Conservation (phyloP, 306 rosid genomes). For the Dryas octopetala region DNA sequence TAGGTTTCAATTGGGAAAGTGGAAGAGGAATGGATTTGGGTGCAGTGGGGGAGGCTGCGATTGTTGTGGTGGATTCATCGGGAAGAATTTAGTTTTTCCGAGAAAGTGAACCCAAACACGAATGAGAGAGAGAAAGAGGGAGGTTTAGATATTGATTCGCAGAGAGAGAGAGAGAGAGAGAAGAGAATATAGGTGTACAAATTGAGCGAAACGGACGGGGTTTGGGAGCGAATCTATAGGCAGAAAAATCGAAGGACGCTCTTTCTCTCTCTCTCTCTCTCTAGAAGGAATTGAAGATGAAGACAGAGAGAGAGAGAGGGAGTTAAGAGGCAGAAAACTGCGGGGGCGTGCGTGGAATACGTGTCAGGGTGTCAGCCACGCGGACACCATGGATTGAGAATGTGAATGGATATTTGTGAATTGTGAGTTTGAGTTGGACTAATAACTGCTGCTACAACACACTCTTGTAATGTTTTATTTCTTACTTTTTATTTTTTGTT, state of each 20-base stretch:
- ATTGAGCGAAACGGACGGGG: too few relatives aligned
- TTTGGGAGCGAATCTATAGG: not conserved
- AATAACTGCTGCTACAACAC: too few relatives aligned
- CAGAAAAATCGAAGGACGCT: not conserved
- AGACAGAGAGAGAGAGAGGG: not conserved
- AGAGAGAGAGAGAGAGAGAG: not conserved
- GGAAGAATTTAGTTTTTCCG: not conserved
- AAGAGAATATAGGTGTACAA: not conserved
- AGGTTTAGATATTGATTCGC: not conserved
- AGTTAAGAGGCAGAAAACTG: too few relatives aligned
- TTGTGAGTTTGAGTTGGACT: too few relatives aligned
- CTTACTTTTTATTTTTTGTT: too few relatives aligned
- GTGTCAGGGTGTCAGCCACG: too few relatives aligned
- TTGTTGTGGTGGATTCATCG: constrained; percentile 2
- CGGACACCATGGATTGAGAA: too few relatives aligned
- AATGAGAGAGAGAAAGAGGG: not conserved
- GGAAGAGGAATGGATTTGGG: not conserved
- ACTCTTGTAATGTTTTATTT: too few relatives aligned
- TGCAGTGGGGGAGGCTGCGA: not conserved
- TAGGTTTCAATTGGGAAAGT: not conserved
- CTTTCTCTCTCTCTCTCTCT: not conserved
- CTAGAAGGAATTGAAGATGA: not conserved
- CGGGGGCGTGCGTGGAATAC: too few relatives aligned
- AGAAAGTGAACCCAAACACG: not conserved
- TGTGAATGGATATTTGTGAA: too few relatives aligned